phyloP scores from a whole-genome alignment of 192 early-diverging fungal genomes.

The Umbelopsis isabellina region DNA sequence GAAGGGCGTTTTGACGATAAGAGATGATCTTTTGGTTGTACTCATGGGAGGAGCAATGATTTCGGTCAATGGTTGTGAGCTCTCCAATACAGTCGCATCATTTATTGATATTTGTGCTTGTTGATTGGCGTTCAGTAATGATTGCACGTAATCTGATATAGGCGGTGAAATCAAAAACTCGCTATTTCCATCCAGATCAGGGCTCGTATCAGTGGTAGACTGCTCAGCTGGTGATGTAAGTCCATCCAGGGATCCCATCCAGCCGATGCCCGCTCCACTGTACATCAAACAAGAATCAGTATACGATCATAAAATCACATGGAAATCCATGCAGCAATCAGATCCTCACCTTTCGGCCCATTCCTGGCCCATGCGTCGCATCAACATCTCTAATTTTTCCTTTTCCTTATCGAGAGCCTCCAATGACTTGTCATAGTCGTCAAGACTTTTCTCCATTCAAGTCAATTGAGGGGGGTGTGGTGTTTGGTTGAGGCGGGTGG shows the following conservation, averaged over 20 bases:
- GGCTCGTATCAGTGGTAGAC: background rate
- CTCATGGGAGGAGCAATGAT: background rate
- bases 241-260: slow-evolving; percentile 27
- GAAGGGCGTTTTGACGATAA: no score
- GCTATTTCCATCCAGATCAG: background rate
- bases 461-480: background rate
- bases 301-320: background rate
- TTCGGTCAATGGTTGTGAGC: slow-evolving; percentile 1
- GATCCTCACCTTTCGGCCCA: slow-evolving; percentile 44
- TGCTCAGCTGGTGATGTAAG: background rate
- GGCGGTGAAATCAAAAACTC: slow-evolving; percentile 7
- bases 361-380: slow-evolving; percentile 42
- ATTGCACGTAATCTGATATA: slow-evolving; percentile 16
- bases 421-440: slow-evolving; percentile 43
- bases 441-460: slow-evolving; percentile 24
- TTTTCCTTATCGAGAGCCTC: slow-evolving; percentile 37
- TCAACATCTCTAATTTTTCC: slow-evolving; percentile 32
- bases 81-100: background rate
- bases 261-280: slow-evolving; percentile 44
- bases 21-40: background rate
- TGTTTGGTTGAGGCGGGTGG: background rate
- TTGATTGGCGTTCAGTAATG: background rate
- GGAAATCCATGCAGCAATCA: background rate
- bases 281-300: background rate
- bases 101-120: background rate